A percentile compares a stretch with the other conserved stretches of the same genome.
These are phyloP conservation scores for Lactarius trivialis DNA, from an alignment of 768 basidiomycete genomes.

Conservation along the genomic window DNA sequence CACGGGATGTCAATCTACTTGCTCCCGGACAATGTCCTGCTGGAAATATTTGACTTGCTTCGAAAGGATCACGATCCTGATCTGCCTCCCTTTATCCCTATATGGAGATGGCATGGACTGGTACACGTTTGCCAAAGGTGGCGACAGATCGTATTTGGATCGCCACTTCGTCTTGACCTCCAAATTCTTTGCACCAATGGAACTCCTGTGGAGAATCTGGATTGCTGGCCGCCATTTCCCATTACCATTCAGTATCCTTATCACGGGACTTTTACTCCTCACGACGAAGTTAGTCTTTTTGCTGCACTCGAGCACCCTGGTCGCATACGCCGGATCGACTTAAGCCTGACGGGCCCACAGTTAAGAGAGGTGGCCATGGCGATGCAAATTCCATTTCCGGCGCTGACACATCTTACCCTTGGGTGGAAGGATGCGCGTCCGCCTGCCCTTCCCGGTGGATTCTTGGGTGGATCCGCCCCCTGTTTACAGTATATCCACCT, in stretches of 20 bases:
- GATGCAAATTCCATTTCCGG: neutral
- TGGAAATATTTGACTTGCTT: neutral
- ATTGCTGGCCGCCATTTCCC: neutral
- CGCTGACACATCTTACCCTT: neutral
- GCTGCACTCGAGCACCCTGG: neutral
- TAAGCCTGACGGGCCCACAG: neutral
- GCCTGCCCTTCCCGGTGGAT: neutral
- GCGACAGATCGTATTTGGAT: neutral
- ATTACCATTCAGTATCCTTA: neutral
- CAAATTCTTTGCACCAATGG: neutral
- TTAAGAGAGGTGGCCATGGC: neutral
- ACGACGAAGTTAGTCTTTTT: neutral
- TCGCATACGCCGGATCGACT: neutral
- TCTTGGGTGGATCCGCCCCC: neutral
- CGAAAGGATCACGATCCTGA: neutral
- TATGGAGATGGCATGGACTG: neutral
- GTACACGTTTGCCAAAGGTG: constrained; percentile 1
- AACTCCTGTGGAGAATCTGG: neutral
- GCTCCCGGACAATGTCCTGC: neutral
- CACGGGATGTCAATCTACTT: neutral
- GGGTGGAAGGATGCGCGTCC: neutral
- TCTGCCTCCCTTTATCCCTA: neutral
- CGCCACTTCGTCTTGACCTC: constrained; percentile 1
- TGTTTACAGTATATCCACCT: neutral
- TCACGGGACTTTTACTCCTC: neutral